Evolutionary conservation across 1,284 basidiomycete species (phyloP).

Genomic region (Tylopilus orsonianus): DNA sequence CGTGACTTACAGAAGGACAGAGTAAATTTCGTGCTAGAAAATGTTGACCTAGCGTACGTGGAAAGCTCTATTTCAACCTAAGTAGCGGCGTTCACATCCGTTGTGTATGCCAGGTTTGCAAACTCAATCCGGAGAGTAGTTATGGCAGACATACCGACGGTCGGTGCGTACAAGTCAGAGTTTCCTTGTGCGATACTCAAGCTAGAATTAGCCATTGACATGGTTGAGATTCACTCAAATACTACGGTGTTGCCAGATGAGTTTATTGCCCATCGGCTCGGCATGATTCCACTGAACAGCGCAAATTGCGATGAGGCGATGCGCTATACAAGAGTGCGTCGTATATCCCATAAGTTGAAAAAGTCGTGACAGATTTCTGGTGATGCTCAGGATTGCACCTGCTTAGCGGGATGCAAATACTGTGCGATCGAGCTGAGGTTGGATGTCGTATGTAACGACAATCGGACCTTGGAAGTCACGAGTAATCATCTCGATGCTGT

Average conservation of each 20-base stretch:
- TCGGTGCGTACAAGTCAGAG: slow-evolving; percentile 59
- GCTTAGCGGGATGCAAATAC: slow-evolving; percentile 72
- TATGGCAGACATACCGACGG: slow-evolving; percentile 94
- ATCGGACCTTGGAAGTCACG: slow-evolving; percentile 77
- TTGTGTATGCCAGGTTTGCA: slow-evolving; percentile 60
- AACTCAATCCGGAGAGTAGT: slow-evolving; percentile 88
- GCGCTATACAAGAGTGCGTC: slow-evolving; percentile 73
- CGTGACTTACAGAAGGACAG: slow-evolving; percentile 77
- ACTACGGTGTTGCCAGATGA: slow-evolving; percentile 96
- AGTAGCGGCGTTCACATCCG: slow-evolving; percentile 12
- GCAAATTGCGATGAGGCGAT: slow-evolving; percentile 82
- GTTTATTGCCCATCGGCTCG: slow-evolving; percentile 94
- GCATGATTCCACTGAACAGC: slow-evolving; percentile 91
- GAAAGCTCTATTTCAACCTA: slow-evolving; percentile 1
- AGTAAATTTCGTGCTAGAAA: slow-evolving; percentile 87
- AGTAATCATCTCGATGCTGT: slow-evolving; percentile 74
- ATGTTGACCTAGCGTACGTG: slow-evolving; percentile 86
- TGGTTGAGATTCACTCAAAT: slow-evolving; percentile 92
- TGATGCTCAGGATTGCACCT: slow-evolving; percentile 75
- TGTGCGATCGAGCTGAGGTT: slow-evolving; percentile 80
- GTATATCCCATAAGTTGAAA: neutral
- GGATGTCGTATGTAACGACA: slow-evolving; percentile 69
- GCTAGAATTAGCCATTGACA: slow-evolving; percentile 81
- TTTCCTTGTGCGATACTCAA: slow-evolving; percentile 3
- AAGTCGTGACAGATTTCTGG: slow-evolving; percentile 9